These are phyloP conservation scores for Agaricus subrufescens DNA, from an alignment of 768 basidiomycete species.

Conservation along the genomic window DNA sequence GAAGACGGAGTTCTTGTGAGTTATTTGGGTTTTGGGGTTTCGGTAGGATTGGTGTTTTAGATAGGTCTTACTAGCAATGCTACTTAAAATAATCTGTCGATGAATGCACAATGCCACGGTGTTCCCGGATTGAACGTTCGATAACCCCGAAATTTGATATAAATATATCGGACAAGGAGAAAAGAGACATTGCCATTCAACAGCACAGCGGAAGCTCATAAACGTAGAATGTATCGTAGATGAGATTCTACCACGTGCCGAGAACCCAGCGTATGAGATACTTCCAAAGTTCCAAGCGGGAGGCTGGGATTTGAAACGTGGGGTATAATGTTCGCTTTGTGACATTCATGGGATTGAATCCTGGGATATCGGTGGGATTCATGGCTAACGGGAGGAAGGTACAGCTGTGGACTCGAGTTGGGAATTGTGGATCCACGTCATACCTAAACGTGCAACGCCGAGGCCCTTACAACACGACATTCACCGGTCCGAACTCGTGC, in stretches of 20 bases:
- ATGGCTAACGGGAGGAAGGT: not conserved
- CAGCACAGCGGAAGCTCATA: no score
- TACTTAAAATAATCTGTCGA: no score
- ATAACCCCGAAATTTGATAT: no score
- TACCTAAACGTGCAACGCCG: not conserved
- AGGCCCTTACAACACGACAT: not conserved
- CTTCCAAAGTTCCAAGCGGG: not conserved
- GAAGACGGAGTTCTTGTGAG: no score
- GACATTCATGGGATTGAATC: not conserved
- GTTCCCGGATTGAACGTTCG: no score
- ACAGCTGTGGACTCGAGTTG: slow-evolving; percentile 6
- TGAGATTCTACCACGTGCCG: not conserved
- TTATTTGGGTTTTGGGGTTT: no score
- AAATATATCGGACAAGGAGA: no score
- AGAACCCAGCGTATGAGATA: not conserved
- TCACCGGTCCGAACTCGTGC: not conserved
- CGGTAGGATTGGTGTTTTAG: no score
- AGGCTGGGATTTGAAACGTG: not conserved
- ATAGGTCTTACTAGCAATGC: no score
- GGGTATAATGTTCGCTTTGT: not conserved
- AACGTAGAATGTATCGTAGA: no score
- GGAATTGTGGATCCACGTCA: slow-evolving; percentile 4
- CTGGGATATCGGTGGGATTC: not conserved
- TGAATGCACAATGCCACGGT: no score
- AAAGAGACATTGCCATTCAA: no score